Conservation (phyloP, 1,139 yeast genomes). For the Candida pseudoviswanathii region DNA sequence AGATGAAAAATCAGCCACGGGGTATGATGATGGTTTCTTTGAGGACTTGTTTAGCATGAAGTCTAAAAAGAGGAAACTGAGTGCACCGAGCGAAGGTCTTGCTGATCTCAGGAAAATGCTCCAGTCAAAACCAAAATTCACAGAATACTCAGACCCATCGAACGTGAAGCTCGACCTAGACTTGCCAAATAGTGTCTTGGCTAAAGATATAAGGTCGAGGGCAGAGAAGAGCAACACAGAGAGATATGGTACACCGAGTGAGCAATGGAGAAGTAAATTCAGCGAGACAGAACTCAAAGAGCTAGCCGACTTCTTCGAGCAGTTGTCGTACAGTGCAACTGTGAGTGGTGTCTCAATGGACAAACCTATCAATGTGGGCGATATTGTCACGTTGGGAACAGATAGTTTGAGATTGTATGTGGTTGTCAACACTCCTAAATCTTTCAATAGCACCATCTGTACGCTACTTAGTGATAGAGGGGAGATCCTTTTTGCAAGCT, state of each 20-base stretch:
- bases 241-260: conserved; percentile 24
- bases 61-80: too few species aligned
- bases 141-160: background rate
- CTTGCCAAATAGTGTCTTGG: conserved; percentile 7
- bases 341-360: conserved; percentile 27
- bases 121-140: background rate
- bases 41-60: too few species aligned
- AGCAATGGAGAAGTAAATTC: conserved; percentile 21
- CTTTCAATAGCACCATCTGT: conserved; percentile 34
- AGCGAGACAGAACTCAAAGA: conserved; percentile 2
- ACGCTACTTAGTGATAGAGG: conserved; percentile 62
- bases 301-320: conserved; percentile 15
- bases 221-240: conserved; percentile 9
- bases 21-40: too few species aligned
- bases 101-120: background rate
- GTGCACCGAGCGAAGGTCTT: too few species aligned
- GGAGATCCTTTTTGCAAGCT: conserved; percentile 50
- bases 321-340: conserved; percentile 24
- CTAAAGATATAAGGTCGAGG: conserved; percentile 2
- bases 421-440: conserved; percentile 34
- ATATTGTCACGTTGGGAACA: conserved; percentile 36
- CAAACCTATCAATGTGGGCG: conserved; percentile 37
- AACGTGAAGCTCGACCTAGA: conserved; percentile 5
- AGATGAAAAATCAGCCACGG: too few species aligned
- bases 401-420: conserved; percentile 36